Percentiles rank a stretch among this genome's conserved stretches.
phyloP scores from a whole-genome alignment of 2,329 filamentous ascomycete genomes.

The Emmonsiellopsis sp. region DNA sequence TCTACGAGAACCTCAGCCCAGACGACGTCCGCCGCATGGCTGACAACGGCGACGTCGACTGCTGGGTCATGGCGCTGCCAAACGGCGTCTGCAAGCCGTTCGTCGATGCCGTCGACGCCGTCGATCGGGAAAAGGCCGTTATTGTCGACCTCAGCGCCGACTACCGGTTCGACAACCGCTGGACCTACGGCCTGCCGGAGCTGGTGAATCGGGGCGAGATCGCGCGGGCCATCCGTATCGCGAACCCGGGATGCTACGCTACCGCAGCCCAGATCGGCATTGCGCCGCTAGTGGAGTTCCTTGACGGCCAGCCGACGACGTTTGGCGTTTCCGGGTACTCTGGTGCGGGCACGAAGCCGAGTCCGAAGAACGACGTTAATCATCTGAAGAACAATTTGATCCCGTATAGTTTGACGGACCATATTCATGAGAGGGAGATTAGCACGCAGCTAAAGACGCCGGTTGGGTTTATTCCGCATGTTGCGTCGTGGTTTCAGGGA shows the following conservation, averaged over 20 bases:
- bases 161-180: slow-evolving; percentile 76
- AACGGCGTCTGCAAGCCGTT: slow-evolving; percentile 93
- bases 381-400: slow-evolving; percentile 80
- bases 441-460: slow-evolving; percentile 63
- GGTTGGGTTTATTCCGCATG: slow-evolving; percentile 85
- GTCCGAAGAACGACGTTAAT: slow-evolving; percentile 83
- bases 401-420: slow-evolving; percentile 82
- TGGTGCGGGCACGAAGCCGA: slow-evolving; percentile 88
- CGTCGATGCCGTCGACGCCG: slow-evolving; percentile 75
- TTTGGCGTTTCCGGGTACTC: slow-evolving; percentile 94
- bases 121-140: slow-evolving; percentile 58
- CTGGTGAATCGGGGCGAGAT: slow-evolving; percentile 69
- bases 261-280: slow-evolving; percentile 88
- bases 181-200: slow-evolving; percentile 89
- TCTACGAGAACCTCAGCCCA: slow-evolving; percentile 79
- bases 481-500: slow-evolving; percentile 94
- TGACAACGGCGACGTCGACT: slow-evolving; percentile 75
- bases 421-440: slow-evolving; percentile 92
- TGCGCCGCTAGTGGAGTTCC: slow-evolving; percentile 66
- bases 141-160: slow-evolving; percentile 95
- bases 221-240: slow-evolving; percentile 68
- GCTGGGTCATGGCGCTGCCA: slow-evolving; percentile 95
- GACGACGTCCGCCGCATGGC: slow-evolving; percentile 84
- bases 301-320: slow-evolving; percentile 69
- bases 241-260: slow-evolving; percentile 92